A percentile compares a stretch with the other conserved stretches of the same genome.
Conservation (phyloP, 2,329 filamentous ascomycete genomes). For the Xylariomycetidae sp. region DNA sequence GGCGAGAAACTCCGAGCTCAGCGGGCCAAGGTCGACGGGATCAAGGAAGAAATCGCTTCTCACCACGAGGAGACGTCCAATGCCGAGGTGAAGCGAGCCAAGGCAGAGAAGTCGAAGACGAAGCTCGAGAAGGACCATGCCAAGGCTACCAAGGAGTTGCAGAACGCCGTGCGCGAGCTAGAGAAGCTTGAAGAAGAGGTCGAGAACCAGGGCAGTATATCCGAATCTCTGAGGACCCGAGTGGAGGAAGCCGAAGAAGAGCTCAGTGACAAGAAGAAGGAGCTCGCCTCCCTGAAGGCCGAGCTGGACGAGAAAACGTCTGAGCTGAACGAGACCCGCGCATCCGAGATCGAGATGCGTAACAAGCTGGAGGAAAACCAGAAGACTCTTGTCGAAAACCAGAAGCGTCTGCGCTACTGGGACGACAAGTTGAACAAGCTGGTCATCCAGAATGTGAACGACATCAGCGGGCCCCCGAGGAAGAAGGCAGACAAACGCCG, state of each 20-base stretch:
- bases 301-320: conserved; percentile 81
- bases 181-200: conserved; percentile 76
- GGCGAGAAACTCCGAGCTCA: conserved; percentile 88
- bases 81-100: conserved; percentile 81
- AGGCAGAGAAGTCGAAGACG: conserved; percentile 84
- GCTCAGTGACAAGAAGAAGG: conserved; percentile 71
- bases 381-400: conserved; percentile 79
- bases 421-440: conserved; percentile 84
- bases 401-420: conserved; percentile 80
- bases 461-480: conserved; percentile 41
- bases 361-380: conserved; percentile 97
- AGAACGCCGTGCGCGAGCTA: conserved; percentile 63
- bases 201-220: conserved; percentile 67
- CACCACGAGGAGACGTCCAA: conserved; percentile 77
- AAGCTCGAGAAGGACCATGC: conserved; percentile 82
- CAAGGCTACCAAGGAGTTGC: conserved; percentile 75
- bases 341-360: conserved; percentile 92
- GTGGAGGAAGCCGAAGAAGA: conserved; percentile 79
- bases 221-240: conserved; percentile 63
- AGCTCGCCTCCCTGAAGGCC: conserved; percentile 71
- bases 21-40: conserved; percentile 80
- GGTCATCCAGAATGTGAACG: conserved; percentile 71
- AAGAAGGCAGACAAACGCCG: conserved; percentile 1
- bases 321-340: conserved; percentile 83
- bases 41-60: conserved; percentile 79